A percentile compares a stretch with the other conserved stretches of the same genome.
phyloP scores from a whole-genome alignment of 192 early-diverging fungal species.

The Podila clonocystis region DNA sequence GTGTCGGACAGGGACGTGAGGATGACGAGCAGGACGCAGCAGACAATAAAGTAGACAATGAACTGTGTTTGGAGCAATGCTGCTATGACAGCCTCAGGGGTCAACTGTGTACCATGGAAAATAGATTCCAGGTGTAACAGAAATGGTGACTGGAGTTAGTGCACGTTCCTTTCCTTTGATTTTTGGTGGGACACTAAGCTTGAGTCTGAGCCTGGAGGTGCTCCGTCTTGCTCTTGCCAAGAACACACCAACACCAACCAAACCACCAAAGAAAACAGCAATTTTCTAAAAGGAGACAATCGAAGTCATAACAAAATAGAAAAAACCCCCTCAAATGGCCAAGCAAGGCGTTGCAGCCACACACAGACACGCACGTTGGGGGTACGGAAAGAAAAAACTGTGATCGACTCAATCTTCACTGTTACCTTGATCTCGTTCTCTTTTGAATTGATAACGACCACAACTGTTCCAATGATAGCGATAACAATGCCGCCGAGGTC shows the following conservation, averaged over 20 bases:
- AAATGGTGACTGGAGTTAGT: constrained; percentile 4
- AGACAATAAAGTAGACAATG: constrained; percentile 65
- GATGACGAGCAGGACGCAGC: constrained; percentile 32
- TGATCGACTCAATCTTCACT: background rate
- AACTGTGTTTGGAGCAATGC: constrained; percentile 61
- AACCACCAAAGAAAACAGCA: no score
- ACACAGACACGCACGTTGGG: background rate
- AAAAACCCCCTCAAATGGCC: no score
- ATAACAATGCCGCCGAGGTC: constrained; percentile 70
- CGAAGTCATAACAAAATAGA: background rate
- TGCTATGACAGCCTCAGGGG: constrained; percentile 60
- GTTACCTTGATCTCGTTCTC: constrained; percentile 62
- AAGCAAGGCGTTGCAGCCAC: background rate
- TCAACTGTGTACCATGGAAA: constrained; percentile 43
- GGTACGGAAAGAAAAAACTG: constrained; percentile 13
- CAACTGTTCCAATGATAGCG: constrained; percentile 69
- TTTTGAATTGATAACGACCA: constrained; percentile 71
- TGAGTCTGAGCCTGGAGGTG: no score
- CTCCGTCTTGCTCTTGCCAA: no score
- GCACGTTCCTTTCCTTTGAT: background rate
- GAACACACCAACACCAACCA: no score
- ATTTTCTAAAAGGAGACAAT: background rate
- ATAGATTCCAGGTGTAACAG: background rate
- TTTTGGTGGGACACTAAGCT: no score
- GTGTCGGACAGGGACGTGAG: constrained; percentile 56